Conservation (phyloP, 116 monocot genomes). For the Papilionanthe hybrid region DNA sequence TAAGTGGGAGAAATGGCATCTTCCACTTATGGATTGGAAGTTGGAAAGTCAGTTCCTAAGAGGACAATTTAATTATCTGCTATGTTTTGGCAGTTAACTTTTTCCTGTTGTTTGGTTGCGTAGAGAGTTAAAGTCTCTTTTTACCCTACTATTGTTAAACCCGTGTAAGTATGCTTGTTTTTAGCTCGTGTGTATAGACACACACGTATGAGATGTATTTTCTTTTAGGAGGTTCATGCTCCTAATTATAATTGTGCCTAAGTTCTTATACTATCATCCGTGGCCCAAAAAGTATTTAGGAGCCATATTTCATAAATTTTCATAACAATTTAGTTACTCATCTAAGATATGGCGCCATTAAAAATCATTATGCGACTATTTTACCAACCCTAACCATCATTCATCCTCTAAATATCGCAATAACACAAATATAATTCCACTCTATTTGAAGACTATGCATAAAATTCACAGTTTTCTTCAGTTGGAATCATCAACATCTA, state of each 20-base stretch:
- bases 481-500: background rate
- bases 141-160: background rate
- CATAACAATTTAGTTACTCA: background rate
- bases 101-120: background rate
- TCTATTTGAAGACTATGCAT: background rate
- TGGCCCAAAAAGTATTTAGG: background rate
- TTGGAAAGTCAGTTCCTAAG: background rate
- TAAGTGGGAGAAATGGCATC: conserved; percentile 5
- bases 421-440: background rate
- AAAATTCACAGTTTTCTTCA: background rate
- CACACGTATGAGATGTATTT: background rate
- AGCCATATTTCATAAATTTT: background rate
- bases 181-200: background rate
- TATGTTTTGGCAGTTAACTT: background rate
- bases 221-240: background rate
- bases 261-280: background rate
- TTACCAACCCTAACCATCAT: background rate
- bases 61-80: background rate
- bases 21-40: conserved; percentile 3
- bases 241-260: background rate
- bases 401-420: background rate
- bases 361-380: background rate
- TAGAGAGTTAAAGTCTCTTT: background rate
- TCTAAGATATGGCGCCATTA: background rate
- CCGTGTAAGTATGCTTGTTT: background rate